Conservation (phyloP, 2,329 filamentous ascomycete species). For the Penicillium janthinellum region DNA sequence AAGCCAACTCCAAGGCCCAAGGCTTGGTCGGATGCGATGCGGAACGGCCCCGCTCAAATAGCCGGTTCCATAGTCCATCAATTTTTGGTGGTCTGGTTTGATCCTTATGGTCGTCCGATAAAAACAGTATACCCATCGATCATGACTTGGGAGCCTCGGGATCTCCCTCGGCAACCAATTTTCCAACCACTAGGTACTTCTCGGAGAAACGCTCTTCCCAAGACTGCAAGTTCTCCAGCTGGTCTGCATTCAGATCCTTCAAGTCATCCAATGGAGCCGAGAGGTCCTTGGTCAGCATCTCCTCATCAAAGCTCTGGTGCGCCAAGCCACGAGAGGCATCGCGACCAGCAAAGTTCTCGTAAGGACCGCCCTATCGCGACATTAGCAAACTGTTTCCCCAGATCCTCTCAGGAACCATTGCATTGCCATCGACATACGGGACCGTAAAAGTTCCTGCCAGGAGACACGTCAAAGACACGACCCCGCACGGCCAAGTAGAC, state of each 20-base stretch:
- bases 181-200: conserved; percentile 95
- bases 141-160: conserved; percentile 38
- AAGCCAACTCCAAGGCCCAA: not conserved
- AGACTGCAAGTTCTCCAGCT: conserved; percentile 78
- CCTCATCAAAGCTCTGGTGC: conserved; percentile 88
- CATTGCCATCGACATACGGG: conserved; percentile 51
- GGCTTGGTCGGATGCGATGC: not conserved
- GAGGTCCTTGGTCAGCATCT: conserved; percentile 91
- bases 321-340: conserved; percentile 89
- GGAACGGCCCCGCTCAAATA: not conserved
- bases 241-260: conserved; percentile 69
- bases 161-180: conserved; percentile 69
- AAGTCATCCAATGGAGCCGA: conserved; percentile 79
- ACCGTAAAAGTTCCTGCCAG: conserved; percentile 91
- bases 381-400: conserved; percentile 6
- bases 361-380: conserved; percentile 69
- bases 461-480: conserved; percentile 84
- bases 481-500: conserved; percentile 93
- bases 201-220: conserved; percentile 94
- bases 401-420: not conserved
- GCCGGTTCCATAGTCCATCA: not conserved
- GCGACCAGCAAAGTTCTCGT: conserved; percentile 92
- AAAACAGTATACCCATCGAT: not conserved
- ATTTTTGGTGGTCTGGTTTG: not conserved
- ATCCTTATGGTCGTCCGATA: not conserved